These are phyloP conservation scores for Debaryomyces sp. DNA, from an alignment of 1,139 yeast species.

Conservation along the genomic window DNA sequence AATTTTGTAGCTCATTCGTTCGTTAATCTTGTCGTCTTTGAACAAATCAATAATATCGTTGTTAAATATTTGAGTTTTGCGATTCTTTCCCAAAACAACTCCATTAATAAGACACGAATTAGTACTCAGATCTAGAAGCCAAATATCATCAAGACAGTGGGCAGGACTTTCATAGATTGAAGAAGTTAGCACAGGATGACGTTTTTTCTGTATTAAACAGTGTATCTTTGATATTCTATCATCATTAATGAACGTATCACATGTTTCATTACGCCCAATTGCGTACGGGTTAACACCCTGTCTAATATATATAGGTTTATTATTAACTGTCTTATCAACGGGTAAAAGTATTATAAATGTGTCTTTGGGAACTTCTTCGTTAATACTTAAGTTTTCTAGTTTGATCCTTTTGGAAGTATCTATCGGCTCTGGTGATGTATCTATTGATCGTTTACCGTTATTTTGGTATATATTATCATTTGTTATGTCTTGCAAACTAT, in stretches of 20 bases:
- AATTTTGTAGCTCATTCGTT: slow-evolving; percentile 56
- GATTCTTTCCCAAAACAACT: slow-evolving; percentile 58
- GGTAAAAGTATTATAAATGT: slow-evolving; percentile 38
- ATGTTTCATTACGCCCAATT: slow-evolving; percentile 65
- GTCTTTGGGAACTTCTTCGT: slow-evolving; percentile 21
- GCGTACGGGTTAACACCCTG: slow-evolving; percentile 66
- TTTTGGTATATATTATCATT: slow-evolving; percentile 2
- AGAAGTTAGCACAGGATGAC: slow-evolving; percentile 55
- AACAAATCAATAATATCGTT: slow-evolving; percentile 71
- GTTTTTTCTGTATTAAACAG: slow-evolving; percentile 64
- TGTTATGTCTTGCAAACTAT: not conserved
- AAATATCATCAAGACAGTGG: slow-evolving; percentile 68
- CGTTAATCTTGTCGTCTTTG: slow-evolving; percentile 55
- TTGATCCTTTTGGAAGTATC: slow-evolving; percentile 4
- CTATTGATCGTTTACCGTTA: not conserved
- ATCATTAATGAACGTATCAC: slow-evolving; percentile 64
- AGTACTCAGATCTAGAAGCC: slow-evolving; percentile 80
- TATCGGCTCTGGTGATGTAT: not conserved
- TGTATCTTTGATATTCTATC: slow-evolving; percentile 83
- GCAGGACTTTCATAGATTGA: slow-evolving; percentile 70
- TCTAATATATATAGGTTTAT: slow-evolving; percentile 54
- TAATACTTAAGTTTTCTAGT: not conserved
- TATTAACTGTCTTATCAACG: slow-evolving; percentile 27
- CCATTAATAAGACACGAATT: slow-evolving; percentile 78
- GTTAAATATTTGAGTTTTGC: slow-evolving; percentile 60